Evolutionary conservation across 2,329 filamentous ascomycete genomes (phyloP).

Genomic region (Aspergillus terreus): DNA sequence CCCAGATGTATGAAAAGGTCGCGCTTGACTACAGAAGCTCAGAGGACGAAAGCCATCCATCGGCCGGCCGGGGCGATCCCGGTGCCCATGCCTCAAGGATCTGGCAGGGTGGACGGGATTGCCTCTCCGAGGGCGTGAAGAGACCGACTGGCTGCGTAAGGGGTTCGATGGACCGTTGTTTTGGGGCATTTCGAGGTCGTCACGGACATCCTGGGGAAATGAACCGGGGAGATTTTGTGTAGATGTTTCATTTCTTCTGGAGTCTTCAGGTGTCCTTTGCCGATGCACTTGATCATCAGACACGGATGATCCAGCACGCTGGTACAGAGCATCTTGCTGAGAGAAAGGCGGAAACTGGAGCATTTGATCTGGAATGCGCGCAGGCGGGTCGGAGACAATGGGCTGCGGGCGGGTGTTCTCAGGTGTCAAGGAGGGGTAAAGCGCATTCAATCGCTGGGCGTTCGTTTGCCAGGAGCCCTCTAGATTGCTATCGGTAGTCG

Average conservation of each 20-base stretch:
- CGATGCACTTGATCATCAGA: neutral
- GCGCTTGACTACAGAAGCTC: neutral
- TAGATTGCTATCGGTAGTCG: neutral
- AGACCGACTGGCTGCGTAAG: too few relatives aligned
- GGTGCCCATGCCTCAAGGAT: neutral
- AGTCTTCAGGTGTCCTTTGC: neutral
- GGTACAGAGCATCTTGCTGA: slow-evolving; percentile 33
- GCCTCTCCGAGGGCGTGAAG: too few relatives aligned
- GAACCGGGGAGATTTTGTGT: slow-evolving; percentile 6
- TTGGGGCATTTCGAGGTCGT: neutral
- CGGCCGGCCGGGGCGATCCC: slow-evolving; percentile 10
- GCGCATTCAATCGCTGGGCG: slow-evolving; percentile 17
- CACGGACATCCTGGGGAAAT: slow-evolving; percentile 12
- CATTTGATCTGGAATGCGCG: slow-evolving; percentile 18
- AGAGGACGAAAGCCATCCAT: slow-evolving; percentile 22
- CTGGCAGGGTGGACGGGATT: too few relatives aligned
- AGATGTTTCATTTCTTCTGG: neutral
- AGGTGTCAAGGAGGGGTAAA: slow-evolving; percentile 33
- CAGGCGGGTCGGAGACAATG: slow-evolving; percentile 4
- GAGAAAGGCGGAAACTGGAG: slow-evolving; percentile 35
- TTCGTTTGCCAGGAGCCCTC: slow-evolving; percentile 3
- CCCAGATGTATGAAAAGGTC: neutral
- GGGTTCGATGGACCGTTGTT: too few relatives aligned
- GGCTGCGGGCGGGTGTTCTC: slow-evolving; percentile 7
- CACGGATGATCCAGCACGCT: slow-evolving; percentile 3